Evolutionary conservation across 331 rosid species (phyloP), one percentile per base, ranked within the genome.

Genomic region (Malus hybrid): DNA sequence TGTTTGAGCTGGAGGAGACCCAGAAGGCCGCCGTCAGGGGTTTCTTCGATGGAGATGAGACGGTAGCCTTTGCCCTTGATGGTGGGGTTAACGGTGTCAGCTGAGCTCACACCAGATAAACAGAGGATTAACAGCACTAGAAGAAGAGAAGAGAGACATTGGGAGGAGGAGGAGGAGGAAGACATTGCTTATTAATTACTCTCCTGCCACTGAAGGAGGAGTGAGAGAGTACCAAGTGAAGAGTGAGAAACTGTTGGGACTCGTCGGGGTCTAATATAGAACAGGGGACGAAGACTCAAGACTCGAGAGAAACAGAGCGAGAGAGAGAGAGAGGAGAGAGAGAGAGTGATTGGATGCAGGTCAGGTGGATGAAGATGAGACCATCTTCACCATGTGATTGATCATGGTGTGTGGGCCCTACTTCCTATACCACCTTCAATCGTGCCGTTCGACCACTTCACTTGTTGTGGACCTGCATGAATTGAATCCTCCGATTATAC

Each of bases 11-110:
- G 86, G 44, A 93, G 97, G 70, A 79, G 81, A 3, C 92, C 97
- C n/a, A 93, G 14, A 36, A 93, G 81, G 8, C 84, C 96, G 13
- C 97, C 95, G 55, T 86, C 89, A 13, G 86, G 60, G 74, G 89
- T 78, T 66, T 86, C 88, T 73, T 85, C 68, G 24, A 89, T 68
- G 82, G 97, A 89, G 86, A 90, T 56, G 46, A 90, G 77, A 61
- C 92, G 87, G 86, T 93, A 93, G 73, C 98, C 97, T 7, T 85
- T 70, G 46, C 98, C 98, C 19, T 87, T 88, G 77, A 90, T 87
- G 44, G 89, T 10, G n/a, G 85, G 61, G 44, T 56, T 74, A 62
- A 24, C 66, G 29, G 83, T 7, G 46, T 89, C 76, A 22, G 90
- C 69, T 32, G 28, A 84, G 50, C 9, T 29, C 0, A 50, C 82